Evolutionary conservation across 2,329 filamentous ascomycete genomes (phyloP), one percentile per base, ranked within the genome.

Genomic region (Microsporum ferrugineum): DNA sequence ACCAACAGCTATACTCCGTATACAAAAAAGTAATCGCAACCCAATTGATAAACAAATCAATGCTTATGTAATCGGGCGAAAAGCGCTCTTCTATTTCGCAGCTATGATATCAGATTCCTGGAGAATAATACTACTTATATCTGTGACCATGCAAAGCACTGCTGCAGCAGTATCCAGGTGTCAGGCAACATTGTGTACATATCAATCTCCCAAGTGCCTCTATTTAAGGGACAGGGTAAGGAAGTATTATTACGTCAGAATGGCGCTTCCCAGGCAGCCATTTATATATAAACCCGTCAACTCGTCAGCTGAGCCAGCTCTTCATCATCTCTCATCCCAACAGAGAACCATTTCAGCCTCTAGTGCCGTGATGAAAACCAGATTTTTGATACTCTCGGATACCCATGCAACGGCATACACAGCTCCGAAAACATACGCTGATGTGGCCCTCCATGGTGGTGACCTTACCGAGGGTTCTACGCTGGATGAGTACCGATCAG

Each of bases 401-500:
- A 80, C 78, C 0, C 78, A 80, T 63, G 71, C 70, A 10, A 62
- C 64, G 33, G 58, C 65, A 1, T 66, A 73, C 60, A 58, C 29
- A 1, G 58, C 62, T 3, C 70, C 73, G 5, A 62, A 71, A 0
- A 67, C 73, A 1, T 66, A 70, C 14, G 75, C 73, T 34, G 81
- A 84, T 63, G 76, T 82, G 2, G 76, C 72, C 12, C 73, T 82
- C 1, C 79, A 82, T 70, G 82, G 80, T 63, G 81, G 81, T 49
- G 79, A 83, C 60, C 70, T 83, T 2, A 82, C 79, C 0, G 68
- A 74, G 0, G 69, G 69, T 5, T 78, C 76, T 2, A 72, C 71
- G 6, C 58, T 79, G 0, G 56, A 66, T 1, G 79, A 82, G 63
- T 77, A 76, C 47, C 67, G 65, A 8, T 66, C 66, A 0, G 73